Base-by-base conservation (phyloP, 2,329 filamentous ascomycete species). In the Xylaria sp. region DNA sequence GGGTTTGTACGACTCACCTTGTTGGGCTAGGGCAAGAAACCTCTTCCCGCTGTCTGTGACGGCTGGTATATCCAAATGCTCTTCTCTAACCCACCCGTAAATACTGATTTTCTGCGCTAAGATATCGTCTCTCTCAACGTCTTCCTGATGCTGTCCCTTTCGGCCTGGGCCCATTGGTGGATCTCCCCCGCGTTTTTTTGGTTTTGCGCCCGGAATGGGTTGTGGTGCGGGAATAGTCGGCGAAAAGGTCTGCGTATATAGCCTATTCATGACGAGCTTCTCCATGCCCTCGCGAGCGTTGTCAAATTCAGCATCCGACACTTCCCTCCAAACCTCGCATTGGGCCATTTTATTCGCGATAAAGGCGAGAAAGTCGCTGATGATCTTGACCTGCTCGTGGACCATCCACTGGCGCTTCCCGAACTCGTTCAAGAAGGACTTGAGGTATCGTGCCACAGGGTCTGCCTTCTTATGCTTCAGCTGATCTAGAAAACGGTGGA, bases 371-470 rank as follows among this genome's bases (percentile, higher is more conserved):
- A 99, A 99, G 79, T 99, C 97, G 72, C 93, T 90, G 69, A 99
- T 97, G 70, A 99, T 98, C 82, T 99, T 99, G 78, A 98, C 96
- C 80, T 99, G 96, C 81, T 99, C 96, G 78, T 99, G 96, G 6
- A 98, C 96, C 93, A 97, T 97, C 96, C 96, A 99, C 80, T 98
- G 96, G 74, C 94, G 93, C 83, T 98, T 99, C 42, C 90, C 93
- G 81, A 99, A 99, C 79, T 99, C 97, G 57, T 89, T 90, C 34
- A 99, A 83, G 76, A 99, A 99, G 0, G 96, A 98, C 72, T 97
- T 93, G 54, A 99, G 85, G 77, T 98, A 99, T 71, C 95, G 92
- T 4, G 97, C 97, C 1, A 99, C 95, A 0, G 97, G 96, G 76
- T 99, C 97, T n/a, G 96, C 97, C 66, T 97, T 97, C 72, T 95